These are phyloP conservation scores for Saccharomycopsis fodiens DNA, from an alignment of 805 yeast genomes.

Conservation along the genomic window DNA sequence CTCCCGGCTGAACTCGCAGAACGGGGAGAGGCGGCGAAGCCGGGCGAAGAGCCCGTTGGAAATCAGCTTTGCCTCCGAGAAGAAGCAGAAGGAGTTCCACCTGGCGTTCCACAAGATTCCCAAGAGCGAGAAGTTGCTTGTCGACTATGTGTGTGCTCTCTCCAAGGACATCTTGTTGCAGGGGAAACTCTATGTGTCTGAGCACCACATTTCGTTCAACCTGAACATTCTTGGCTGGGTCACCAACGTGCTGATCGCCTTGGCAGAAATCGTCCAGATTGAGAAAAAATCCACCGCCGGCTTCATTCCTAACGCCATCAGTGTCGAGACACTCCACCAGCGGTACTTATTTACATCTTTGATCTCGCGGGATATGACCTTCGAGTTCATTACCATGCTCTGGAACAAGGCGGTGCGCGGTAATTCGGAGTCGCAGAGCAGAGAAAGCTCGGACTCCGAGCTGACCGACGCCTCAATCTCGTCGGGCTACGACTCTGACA, in stretches of 20 bases:
- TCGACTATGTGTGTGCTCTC: slow-evolving; percentile 58
- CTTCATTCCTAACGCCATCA: slow-evolving; percentile 62
- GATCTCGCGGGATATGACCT: slow-evolving; percentile 47
- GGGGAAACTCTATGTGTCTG: slow-evolving; percentile 55
- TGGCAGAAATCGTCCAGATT: slow-evolving; percentile 53
- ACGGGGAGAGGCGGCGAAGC: not conserved
- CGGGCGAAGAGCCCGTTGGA: not conserved
- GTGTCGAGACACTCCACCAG: slow-evolving; percentile 54
- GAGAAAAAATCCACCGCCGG: slow-evolving; percentile 62
- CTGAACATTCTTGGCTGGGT: slow-evolving; percentile 64
- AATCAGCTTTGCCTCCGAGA: slow-evolving; percentile 35
- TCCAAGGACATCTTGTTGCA: slow-evolving; percentile 61
- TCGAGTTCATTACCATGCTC: slow-evolving; percentile 45
- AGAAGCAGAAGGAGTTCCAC: slow-evolving; percentile 55
- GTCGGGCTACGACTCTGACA: slow-evolving; percentile 9
- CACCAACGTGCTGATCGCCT: slow-evolving; percentile 49
- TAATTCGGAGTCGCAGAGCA: slow-evolving; percentile 7
- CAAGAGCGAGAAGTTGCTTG: slow-evolving; percentile 43
- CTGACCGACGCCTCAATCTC: not conserved
- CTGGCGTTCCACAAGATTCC: slow-evolving; percentile 48
- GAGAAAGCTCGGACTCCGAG: slow-evolving; percentile 11
- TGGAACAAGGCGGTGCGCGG: slow-evolving; percentile 46
- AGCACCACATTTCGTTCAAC: slow-evolving; percentile 50
- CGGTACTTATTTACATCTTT: slow-evolving; percentile 60
- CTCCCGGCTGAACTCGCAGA: not conserved